Base-by-base conservation (phyloP, 202 grass and related monocot species). In the Carex sylvatica region DNA sequence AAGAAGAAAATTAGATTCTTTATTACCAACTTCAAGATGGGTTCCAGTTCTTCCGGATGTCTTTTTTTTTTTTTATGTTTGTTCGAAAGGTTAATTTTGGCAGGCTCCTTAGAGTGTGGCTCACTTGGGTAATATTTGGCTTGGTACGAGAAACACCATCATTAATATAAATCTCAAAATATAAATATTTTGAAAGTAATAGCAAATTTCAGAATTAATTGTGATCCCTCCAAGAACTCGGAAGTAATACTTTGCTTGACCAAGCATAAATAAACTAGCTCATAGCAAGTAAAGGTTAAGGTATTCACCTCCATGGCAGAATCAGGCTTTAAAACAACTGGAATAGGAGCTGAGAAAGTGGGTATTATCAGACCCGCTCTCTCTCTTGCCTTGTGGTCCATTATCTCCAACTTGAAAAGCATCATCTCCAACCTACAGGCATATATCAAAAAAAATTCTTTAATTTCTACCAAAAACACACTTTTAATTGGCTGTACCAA, bases 341-440 rank as follows among this genome's bases (percentile, higher is more conserved):
- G 85, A 91, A 98, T 88, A 67, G 95, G 90, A 75, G 88, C 88
- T 58, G 85, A 70, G 85, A 95, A 91, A 78, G 95, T 93, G 82
- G 89, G 85, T 71, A 89, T 86, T 93, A 98, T 93, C 65, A 85
- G 65, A 84, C 95, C 95, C 86, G 92, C 87, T 91, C 90, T 95
- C 89, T 98, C 95, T 89, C 95, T 91, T 88, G 92, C 84, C 88
- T 93, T 98, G 53, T 95, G 95, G 55, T 98, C 95, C 86, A 98
- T 93, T 87, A 91, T 86, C 87, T 98, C 95, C 80, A 98, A 87
- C 75, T 98, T 98, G 90, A 98, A 98, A 55, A 98, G 67, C 55
- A 95, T 85, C 76, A 88, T 87, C 86, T 98, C 95, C 83, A 98
- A 88, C 86, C 95, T 98, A 88, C 65, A 86, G 83, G 35, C 52